Percentiles rank a stretch among this genome's conserved stretches.
Evolutionary conservation across 75 land plant genomes (phyloP).

Genomic region (Selaginella tamariscina): DNA sequence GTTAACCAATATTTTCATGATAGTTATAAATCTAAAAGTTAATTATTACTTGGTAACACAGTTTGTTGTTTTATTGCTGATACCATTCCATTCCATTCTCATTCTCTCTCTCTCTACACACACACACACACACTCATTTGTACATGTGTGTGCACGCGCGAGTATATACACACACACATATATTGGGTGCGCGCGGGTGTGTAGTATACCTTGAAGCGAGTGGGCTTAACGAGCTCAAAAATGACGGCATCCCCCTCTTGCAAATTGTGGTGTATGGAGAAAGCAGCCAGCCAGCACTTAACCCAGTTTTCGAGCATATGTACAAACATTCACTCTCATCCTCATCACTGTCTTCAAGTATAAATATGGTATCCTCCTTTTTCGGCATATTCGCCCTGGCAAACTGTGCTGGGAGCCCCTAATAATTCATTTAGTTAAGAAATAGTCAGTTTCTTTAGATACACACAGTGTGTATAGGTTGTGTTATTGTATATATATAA

Average conservation of each 20-base stretch:
- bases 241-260: conserved; percentile 44
- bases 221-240: conserved; percentile 25
- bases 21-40: too few relatives aligned
- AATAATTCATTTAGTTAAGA: not conserved
- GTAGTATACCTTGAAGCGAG: conserved; percentile 39
- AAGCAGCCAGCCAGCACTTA: conserved; percentile 59
- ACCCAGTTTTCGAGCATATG: conserved; percentile 32
- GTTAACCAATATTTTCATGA: too few relatives aligned
- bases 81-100: too few relatives aligned
- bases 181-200: too few relatives aligned
- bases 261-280: conserved; percentile 34
- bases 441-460: not conserved
- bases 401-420: conserved; percentile 38
- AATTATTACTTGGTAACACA: too few relatives aligned
- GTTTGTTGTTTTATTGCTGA: too few relatives aligned
- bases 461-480: not conserved
- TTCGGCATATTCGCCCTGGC: conserved; percentile 33
- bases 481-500: too few relatives aligned
- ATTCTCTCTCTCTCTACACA: too few relatives aligned
- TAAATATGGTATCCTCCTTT: conserved; percentile 21
- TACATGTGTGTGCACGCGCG: too few relatives aligned
- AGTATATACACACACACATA: too few relatives aligned
- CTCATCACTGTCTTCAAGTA: conserved; percentile 36
- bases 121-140: too few relatives aligned
- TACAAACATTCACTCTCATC: conserved; percentile 32